These are phyloP conservation scores for Penicillium egyptiacum DNA, from an alignment of 495 filamentous ascomycete genomes.

Conservation along the genomic window DNA sequence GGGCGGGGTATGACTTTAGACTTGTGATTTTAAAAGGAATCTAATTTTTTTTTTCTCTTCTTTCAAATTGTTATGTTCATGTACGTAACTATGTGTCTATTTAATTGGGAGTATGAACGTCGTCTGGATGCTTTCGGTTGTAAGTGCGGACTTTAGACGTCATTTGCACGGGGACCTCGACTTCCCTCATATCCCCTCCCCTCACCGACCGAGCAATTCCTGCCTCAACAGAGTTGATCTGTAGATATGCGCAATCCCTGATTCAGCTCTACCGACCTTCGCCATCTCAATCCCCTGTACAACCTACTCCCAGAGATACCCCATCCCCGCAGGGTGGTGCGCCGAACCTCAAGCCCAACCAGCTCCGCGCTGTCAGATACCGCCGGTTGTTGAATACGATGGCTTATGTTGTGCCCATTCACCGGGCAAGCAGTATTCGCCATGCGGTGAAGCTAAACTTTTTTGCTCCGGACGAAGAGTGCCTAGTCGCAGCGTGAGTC, in stretches of 20 bases:
- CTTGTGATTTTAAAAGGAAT: constrained; percentile 19
- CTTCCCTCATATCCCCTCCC: not conserved
- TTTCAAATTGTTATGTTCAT: not conserved
- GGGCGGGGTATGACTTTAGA: constrained; percentile 10
- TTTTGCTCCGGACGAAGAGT: constrained; percentile 69
- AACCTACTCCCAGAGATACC: no score
- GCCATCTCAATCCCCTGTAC: constrained; percentile 2
- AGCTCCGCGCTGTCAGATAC: constrained; percentile 14
- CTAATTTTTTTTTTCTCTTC: not conserved
- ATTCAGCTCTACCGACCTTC: not conserved
- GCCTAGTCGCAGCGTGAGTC: constrained; percentile 82
- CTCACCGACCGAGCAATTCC: constrained; percentile 1
- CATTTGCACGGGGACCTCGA: constrained; percentile 23
- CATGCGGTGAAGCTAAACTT: constrained; percentile 82
- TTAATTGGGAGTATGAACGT: not conserved
- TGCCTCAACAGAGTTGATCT: not conserved
- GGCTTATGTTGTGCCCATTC: constrained; percentile 94
- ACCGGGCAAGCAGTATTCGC: constrained; percentile 83
- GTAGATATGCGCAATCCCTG: constrained; percentile 18
- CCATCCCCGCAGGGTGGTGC: constrained; percentile 14
- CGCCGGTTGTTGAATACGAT: constrained; percentile 46
- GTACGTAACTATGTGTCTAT: not conserved
- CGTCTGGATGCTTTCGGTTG: constrained; percentile 23
- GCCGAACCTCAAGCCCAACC: constrained; percentile 13
- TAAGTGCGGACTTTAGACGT: constrained; percentile 31